Percentiles rank a stretch among this genome's conserved stretches.
These are phyloP conservation scores for Patellaria atrata DNA, from an alignment of 495 filamentous ascomycete species.

Conservation along the genomic window DNA sequence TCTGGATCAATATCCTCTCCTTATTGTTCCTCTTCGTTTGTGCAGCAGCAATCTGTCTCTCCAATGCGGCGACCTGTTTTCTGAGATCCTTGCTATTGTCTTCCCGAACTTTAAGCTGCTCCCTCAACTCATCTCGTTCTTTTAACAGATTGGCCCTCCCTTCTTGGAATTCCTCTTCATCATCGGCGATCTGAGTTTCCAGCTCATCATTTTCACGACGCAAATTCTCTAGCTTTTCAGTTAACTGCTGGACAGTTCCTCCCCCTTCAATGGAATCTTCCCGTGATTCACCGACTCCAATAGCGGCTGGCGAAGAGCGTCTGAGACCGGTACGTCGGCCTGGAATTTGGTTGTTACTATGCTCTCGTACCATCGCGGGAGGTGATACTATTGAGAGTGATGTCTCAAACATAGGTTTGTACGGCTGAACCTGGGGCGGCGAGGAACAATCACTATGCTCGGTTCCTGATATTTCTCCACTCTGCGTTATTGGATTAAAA, in stretches of 20 bases:
- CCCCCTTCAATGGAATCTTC: constrained; percentile 40
- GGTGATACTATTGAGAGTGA: constrained; percentile 34
- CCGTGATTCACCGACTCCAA: constrained; percentile 36
- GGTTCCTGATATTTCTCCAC: constrained; percentile 22
- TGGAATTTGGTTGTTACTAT: constrained; percentile 39
- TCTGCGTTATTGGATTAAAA: constrained; percentile 13
- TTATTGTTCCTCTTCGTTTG: constrained; percentile 66
- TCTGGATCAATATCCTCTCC: constrained; percentile 51
- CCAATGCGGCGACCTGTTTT: constrained; percentile 64
- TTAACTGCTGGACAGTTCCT: constrained; percentile 33
- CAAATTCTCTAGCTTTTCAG: constrained; percentile 34
- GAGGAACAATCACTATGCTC: constrained; percentile 29
- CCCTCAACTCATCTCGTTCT: constrained; percentile 59
- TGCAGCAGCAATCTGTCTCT: constrained; percentile 70
- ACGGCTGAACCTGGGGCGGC: constrained; percentile 28
- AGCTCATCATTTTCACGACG: constrained; percentile 25
- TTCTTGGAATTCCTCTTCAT: constrained; percentile 60
- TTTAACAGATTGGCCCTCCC: constrained; percentile 43
- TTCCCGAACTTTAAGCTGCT: constrained; percentile 68
- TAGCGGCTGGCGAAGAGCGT: constrained; percentile 59
- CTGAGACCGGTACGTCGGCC: constrained; percentile 53
- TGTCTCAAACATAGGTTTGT: constrained; percentile 41
- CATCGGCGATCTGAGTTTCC: constrained; percentile 39
- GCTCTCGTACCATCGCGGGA: constrained; percentile 47
- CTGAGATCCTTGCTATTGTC: constrained; percentile 68